Percentiles rank a stretch among this genome's conserved stretches.
Conservation (phyloP, 306 rosid genomes). For the Cyclanthera cordifolia region DNA sequence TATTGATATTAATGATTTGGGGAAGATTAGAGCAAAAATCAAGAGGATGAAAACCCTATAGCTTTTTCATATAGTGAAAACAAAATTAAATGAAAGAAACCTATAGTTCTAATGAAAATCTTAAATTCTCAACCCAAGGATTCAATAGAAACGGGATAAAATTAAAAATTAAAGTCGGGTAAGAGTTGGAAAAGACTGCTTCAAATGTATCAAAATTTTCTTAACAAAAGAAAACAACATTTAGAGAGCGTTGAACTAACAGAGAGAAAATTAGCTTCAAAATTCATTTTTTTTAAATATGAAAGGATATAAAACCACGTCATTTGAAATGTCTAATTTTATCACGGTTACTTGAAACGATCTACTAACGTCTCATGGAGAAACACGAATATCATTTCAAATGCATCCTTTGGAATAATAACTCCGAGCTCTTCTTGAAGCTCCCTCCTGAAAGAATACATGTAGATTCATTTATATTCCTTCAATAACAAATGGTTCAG, state of each 20-base stretch:
- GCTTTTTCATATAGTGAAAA: not conserved
- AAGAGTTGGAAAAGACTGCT: not conserved
- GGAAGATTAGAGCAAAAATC: not conserved
- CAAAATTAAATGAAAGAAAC: not conserved
- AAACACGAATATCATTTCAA: slow-evolving; percentile 62
- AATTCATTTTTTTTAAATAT: not conserved
- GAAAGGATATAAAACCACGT: not conserved
- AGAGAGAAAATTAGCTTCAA: not conserved
- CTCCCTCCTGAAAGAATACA: slow-evolving; percentile 63
- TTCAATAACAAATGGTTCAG: not conserved
- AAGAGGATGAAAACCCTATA: not conserved
- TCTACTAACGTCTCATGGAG: slow-evolving; percentile 67
- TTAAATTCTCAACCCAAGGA: not conserved
- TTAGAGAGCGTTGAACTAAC: not conserved
- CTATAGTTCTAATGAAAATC: not conserved
- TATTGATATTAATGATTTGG: not conserved
- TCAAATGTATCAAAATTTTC: not conserved
- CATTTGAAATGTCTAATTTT: not conserved
- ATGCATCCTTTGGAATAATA: slow-evolving; percentile 74
- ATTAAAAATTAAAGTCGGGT: not conserved
- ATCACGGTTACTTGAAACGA: not conserved
- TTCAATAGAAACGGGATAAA: not conserved
- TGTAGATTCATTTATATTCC: not conserved
- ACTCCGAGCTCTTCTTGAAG: slow-evolving; percentile 89
- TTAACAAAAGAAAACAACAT: not conserved